These are phyloP conservation scores for Pichia sp. DNA, from an alignment of 1,139 yeast species.

Conservation along the genomic window DNA sequence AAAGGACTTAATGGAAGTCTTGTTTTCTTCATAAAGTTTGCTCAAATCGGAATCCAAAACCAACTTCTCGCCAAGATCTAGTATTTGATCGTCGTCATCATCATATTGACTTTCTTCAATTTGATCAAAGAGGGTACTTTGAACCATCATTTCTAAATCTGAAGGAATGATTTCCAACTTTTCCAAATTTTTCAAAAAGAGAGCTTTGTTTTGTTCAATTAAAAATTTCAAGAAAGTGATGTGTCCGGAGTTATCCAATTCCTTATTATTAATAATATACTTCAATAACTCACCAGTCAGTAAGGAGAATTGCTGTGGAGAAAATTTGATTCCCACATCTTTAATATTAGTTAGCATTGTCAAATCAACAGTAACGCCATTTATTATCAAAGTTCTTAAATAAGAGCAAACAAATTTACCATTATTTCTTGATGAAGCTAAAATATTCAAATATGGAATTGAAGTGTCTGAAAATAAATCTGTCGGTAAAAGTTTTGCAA, in stretches of 20 bases:
- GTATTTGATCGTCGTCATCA: constrained; percentile 25
- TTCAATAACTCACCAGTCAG: constrained; percentile 25
- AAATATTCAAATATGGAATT: constrained; percentile 15
- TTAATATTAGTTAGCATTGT: constrained; percentile 7
- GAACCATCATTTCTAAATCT: constrained; percentile 60
- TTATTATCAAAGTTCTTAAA: constrained; percentile 20
- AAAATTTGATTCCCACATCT: constrained; percentile 11
- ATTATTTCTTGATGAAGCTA: constrained; percentile 14
- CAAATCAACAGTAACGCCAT: constrained; percentile 15
- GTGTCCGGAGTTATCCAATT: constrained; percentile 26
- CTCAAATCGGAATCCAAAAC: constrained; percentile 11
- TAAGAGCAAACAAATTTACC: constrained; percentile 23
- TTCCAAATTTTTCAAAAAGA: constrained; percentile 35
- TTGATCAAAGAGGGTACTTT: constrained; percentile 38
- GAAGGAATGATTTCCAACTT: constrained; percentile 35
- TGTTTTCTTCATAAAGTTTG: constrained; percentile 19
- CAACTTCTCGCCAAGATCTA: constrained; percentile 20
- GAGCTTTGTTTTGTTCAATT: constrained; percentile 30
- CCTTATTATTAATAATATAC: constrained; percentile 13
- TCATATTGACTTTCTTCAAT: constrained; percentile 21
- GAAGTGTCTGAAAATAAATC: constrained; percentile 12
- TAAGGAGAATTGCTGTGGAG: constrained; percentile 23
- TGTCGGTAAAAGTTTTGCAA: constrained; percentile 20
- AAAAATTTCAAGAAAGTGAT: constrained; percentile 39
- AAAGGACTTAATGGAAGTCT: constrained; percentile 30